Percentiles rank a stretch among this genome's conserved stretches.
Evolutionary conservation across 305 asterid species (phyloP).

Genomic region (Solanum aculeatissimum): DNA sequence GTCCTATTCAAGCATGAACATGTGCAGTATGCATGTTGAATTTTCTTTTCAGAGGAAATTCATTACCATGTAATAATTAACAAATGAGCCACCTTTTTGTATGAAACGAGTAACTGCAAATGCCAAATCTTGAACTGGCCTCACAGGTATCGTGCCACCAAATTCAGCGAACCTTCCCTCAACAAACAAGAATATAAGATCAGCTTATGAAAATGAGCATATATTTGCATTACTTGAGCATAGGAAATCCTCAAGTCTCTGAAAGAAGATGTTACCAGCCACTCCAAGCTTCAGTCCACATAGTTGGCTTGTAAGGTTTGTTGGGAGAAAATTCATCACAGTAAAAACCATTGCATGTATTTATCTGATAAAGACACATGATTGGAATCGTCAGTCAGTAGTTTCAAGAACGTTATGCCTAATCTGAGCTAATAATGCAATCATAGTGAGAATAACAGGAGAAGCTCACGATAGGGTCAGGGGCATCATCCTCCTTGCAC

Average conservation of each 20-base stretch:
- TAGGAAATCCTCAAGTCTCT: not conserved
- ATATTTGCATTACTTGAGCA: not conserved
- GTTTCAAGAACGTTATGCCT: not conserved
- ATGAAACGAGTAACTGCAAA: constrained; percentile 54
- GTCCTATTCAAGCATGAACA: not conserved
- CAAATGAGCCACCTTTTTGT: constrained; percentile 45
- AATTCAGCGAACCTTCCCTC: constrained; percentile 42
- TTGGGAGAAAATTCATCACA: constrained; percentile 53
- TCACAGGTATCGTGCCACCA: constrained; percentile 39
- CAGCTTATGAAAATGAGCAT: not conserved
- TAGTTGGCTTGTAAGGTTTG: constrained; percentile 49
- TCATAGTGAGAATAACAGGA: not conserved
- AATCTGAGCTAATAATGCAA: not conserved
- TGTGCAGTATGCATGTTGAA: not conserved
- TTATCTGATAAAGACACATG: constrained; percentile 27
- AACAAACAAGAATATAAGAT: not conserved
- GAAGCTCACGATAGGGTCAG: constrained; percentile 50
- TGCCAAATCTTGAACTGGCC: constrained; percentile 61
- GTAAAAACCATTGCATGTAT: constrained; percentile 58
- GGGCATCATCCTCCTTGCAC: constrained; percentile 69
- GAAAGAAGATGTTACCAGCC: constrained; percentile 35
- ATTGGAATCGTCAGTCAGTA: not conserved
- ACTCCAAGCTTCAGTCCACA: constrained; percentile 77
- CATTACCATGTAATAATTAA: constrained; percentile 62
- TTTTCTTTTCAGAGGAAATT: not conserved